A percentile compares a stretch with the other conserved stretches of the same genome.
These are phyloP conservation scores for Cubamyces sp. DNA, from an alignment of 768 basidiomycete genomes.

Conservation along the genomic window DNA sequence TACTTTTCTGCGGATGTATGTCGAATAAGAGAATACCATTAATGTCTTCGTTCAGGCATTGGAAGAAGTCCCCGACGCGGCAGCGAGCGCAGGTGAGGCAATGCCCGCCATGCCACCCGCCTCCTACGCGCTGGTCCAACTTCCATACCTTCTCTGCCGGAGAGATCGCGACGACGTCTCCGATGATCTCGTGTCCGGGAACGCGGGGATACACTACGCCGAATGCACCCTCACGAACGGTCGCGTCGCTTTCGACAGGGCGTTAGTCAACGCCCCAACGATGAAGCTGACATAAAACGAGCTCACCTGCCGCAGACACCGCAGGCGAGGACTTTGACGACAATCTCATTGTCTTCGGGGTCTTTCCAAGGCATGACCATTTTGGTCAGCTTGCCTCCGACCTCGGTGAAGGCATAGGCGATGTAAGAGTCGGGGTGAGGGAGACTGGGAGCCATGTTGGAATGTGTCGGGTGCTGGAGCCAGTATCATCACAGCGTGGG, in stretches of 20 bases:
- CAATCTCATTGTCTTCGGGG: slow-evolving; percentile 28
- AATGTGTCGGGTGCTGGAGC: not conserved
- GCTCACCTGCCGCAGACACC: slow-evolving; percentile 34
- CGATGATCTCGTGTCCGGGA: slow-evolving; percentile 37
- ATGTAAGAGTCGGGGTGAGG: slow-evolving; percentile 25
- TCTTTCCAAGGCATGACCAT: slow-evolving; percentile 27
- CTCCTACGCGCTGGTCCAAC: slow-evolving; percentile 38
- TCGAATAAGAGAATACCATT: slow-evolving; percentile 21
- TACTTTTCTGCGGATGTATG: not conserved
- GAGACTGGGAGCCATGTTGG: not conserved
- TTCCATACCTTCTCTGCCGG: slow-evolving; percentile 29
- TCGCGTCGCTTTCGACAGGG: slow-evolving; percentile 1
- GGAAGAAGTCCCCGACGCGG: slow-evolving; percentile 31
- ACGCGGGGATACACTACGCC: slow-evolving; percentile 22
- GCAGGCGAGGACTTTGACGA: slow-evolving; percentile 34
- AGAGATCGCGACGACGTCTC: slow-evolving; percentile 31
- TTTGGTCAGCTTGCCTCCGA: slow-evolving; percentile 23
- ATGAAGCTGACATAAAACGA: too few species aligned
- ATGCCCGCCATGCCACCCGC: slow-evolving; percentile 36
- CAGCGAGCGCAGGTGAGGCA: slow-evolving; percentile 33
- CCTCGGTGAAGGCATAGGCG: slow-evolving; percentile 25
- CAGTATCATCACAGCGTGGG: not conserved
- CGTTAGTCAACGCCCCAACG: not conserved
- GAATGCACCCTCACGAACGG: not conserved
- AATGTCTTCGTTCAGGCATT: slow-evolving; percentile 30